Base-by-base conservation (phyloP, 1,284 basidiomycete genomes). In the Porphyrellus sp. region DNA sequence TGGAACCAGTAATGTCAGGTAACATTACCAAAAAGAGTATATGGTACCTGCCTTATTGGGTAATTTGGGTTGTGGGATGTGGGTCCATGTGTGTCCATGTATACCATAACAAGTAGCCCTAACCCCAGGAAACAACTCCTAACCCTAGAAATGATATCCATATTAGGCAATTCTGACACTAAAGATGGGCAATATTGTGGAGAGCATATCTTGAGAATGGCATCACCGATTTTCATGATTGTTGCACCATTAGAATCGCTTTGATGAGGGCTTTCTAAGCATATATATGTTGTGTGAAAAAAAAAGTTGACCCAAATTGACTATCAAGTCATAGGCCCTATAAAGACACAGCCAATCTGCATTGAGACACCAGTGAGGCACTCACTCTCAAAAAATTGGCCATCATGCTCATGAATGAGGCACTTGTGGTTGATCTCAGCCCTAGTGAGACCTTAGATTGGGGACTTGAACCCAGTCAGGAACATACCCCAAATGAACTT, bases 331-430 rank as follows among this genome's bases (percentile, higher is more conserved):
- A 28, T 28, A 28, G 5, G 27, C 27, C 27, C 27, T 28, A 28
- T 28, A 28, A 99, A 72, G 93, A 98, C 68, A 86, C 95, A 0
- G 77, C 81, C 0, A 92, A 95, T 56, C 73, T 98, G 8, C 81
- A 89, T 11, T 65, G 65, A 3, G 79, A 79, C 16, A 72, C 74
- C 9, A 80, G 77, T 28, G 71, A 70, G 16, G 71, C 69, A 1
- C 72, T 96, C n/a, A 71, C 69, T 1, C 72, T 97, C 54, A 71
- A 85, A 25, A 75, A 82, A 24, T 82, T 91, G 46, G 90, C 98
- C 50, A 78, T 92, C 41, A 71, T 80, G 25, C 84, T 99, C 28
- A 91, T 93, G 7, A 95, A 93, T 63, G 88, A 93, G 46, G 85
- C 91, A 0, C 76, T 98, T 45, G 74, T 68, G 21, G 78, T 77